Base-by-base conservation (phyloP, 208 protist species). In the Crithidia mellificae region DNA sequence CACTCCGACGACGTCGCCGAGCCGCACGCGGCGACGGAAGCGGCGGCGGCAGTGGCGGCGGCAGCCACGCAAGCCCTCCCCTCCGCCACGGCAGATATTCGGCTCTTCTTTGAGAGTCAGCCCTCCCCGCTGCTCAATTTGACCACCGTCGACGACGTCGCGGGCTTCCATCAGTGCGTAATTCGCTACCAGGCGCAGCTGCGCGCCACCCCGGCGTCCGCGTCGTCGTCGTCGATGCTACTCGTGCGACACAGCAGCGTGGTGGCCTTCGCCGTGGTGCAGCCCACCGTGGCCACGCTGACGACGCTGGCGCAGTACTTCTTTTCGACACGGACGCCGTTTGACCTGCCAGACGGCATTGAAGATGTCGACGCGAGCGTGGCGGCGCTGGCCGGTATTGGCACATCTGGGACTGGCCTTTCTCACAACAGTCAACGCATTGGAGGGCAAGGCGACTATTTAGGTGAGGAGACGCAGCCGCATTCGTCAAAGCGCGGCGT, bases 261-360 rank as follows among this genome's bases (percentile, higher is more conserved):
- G 17, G 24, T 74, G 22, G 64, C 68, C 38, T 63, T 78, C 22
- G 54, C 87, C 32, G 55, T 85, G 49, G 72, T 87, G 62, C 62
- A 68, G 3, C 80, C 85, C 9, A 88, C 80, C 24, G 38, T 68
- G 25, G 69, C 72, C 4, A 72, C 84, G 39, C 62, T 91, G 32
- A 78, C 74, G 62, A 61, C 68, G n/a, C 67, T 91, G 30, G 73
- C 82, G 27, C 66, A 82, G 24, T 70, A 87, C 46, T 84, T 83
- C 68, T 81, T 68, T 47, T 61, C 72, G 19, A 68, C 76, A 3
- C 34, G 64, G 22, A 39, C 67, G 7, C 65, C 65, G n/a, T 59
- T 73, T 24, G 15, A 50, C 14, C 12, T 73, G n/a, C 22, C 41
- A 20, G 15, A 1, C 6, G 19, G 3, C 27, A 34, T 17, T 12